phyloP scores from a whole-genome alignment of 2,329 filamentous ascomycete species.

The Xylariaceae sp. region DNA sequence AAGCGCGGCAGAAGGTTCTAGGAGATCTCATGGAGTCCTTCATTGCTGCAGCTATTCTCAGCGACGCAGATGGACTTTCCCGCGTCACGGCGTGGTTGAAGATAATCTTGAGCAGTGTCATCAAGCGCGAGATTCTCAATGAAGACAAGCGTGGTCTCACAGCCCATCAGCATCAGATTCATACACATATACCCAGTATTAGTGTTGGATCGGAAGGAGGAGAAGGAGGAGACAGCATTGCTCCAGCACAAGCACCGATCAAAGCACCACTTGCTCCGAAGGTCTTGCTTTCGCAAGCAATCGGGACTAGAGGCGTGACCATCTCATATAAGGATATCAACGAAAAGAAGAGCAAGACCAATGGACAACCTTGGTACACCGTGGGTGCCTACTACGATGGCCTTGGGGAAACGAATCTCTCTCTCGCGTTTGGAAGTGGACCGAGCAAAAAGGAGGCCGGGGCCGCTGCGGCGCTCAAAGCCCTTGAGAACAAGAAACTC shows the following conservation, averaged over 20 bases:
- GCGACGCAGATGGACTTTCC: constrained; percentile 60
- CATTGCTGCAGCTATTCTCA: constrained; percentile 71
- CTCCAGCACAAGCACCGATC: constrained; percentile 1
- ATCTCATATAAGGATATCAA: constrained; percentile 59
- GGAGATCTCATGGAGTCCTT: constrained; percentile 92
- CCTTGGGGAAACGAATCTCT: constrained; percentile 61
- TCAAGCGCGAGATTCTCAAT: constrained; percentile 51
- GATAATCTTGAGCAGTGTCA: constrained; percentile 65
- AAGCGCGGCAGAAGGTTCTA: constrained; percentile 65
- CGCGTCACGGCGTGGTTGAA: constrained; percentile 68
- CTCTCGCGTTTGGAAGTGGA: constrained; percentile 61
- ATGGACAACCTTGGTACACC: constrained; percentile 54
- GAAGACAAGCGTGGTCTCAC: constrained; percentile 26
- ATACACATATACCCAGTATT: background rate
- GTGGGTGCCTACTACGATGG: constrained; percentile 64
- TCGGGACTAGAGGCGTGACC: constrained; percentile 55
- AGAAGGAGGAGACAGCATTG: constrained; percentile 9
- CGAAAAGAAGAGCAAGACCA: constrained; percentile 50
- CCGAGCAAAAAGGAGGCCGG: constrained; percentile 67
- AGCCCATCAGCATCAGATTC: constrained; percentile 16
- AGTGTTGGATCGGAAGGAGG: too few relatives aligned
- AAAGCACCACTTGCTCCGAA: constrained; percentile 42
- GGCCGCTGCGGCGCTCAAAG: constrained; percentile 59
- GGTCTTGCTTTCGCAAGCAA: constrained; percentile 45
- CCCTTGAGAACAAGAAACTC: constrained; percentile 63